phyloP scores from a whole-genome alignment of 306 rosid genomes.

The Cucurbita pepo region DNA sequence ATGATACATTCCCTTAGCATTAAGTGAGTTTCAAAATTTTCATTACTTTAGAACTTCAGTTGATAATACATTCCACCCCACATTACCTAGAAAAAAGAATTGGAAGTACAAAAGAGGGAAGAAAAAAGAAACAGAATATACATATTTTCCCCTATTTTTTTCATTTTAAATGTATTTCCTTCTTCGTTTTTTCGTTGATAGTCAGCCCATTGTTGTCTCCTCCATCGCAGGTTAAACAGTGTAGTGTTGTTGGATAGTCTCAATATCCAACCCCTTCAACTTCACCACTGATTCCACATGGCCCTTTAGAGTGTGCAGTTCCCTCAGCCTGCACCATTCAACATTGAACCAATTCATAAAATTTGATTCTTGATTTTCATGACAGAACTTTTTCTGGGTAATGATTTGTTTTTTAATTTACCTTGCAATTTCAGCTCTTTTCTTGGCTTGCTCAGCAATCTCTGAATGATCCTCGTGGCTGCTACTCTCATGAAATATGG shows the following conservation, averaged over 20 bases:
- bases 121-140: background rate
- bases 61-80: background rate
- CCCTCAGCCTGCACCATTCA: constrained; percentile 42
- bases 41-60: background rate
- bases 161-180: background rate
- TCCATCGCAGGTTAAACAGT: constrained; percentile 8
- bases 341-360: background rate
- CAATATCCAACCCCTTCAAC: constrained; percentile 4
- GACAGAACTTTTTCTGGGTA: background rate
- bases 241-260: constrained; percentile 17
- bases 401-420: constrained; percentile 1
- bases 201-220: background rate
- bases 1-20: background rate
- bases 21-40: background rate
- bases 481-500: constrained; percentile 11
- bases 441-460: constrained; percentile 69
- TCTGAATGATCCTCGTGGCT: constrained; percentile 29
- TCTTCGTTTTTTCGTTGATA: background rate
- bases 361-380: background rate
- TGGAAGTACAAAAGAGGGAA: background rate
- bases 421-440: constrained; percentile 83
- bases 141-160: background rate
- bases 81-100: background rate
- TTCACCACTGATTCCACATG: constrained; percentile 3
- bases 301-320: constrained; percentile 62